A percentile compares a stretch with the other conserved stretches of the same genome.
Conservation (phyloP, 768 basidiomycete species). For the Boletus pseudopeckii region DNA sequence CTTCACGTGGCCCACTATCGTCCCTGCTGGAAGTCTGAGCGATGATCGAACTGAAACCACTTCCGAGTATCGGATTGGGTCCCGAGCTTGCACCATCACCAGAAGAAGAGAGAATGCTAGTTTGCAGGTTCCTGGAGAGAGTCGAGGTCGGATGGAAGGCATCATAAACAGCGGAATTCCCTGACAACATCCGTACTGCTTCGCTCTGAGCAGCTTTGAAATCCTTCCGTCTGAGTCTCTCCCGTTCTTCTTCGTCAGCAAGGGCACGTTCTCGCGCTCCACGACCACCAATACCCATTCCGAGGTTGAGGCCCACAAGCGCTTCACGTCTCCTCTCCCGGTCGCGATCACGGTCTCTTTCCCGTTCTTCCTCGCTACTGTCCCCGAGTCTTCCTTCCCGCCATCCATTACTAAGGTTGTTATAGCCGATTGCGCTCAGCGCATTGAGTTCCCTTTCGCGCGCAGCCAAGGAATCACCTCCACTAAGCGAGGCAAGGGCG, state of each 20-base stretch:
- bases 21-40: constrained; percentile 27
- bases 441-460: constrained; percentile 49
- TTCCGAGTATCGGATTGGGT: constrained; percentile 22
- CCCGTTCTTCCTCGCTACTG: constrained; percentile 35
- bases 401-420: constrained; percentile 30
- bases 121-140: constrained; percentile 26
- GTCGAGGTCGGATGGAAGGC: constrained; percentile 68
- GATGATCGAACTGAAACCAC: constrained; percentile 25
- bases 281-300: constrained; percentile 34
- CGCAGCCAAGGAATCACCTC: constrained; percentile 30
- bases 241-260: constrained; percentile 55
- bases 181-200: constrained; percentile 37
- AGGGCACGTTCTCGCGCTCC: constrained; percentile 61
- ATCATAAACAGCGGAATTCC: constrained; percentile 58
- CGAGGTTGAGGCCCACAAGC: constrained; percentile 39
- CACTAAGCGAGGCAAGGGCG: constrained; percentile 22
- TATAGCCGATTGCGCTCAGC: constrained; percentile 48
- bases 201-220: constrained; percentile 39
- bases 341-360: constrained; percentile 48
- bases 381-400: constrained; percentile 36
- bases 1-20: constrained; percentile 22
- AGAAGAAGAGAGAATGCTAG: constrained; percentile 20
- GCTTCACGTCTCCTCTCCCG: constrained; percentile 41
- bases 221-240: constrained; percentile 53
- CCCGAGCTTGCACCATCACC: constrained; percentile 17